These are phyloP conservation scores for Carex myosuroides DNA, from an alignment of 176 grass and related monocot species.

Conservation along the genomic window DNA sequence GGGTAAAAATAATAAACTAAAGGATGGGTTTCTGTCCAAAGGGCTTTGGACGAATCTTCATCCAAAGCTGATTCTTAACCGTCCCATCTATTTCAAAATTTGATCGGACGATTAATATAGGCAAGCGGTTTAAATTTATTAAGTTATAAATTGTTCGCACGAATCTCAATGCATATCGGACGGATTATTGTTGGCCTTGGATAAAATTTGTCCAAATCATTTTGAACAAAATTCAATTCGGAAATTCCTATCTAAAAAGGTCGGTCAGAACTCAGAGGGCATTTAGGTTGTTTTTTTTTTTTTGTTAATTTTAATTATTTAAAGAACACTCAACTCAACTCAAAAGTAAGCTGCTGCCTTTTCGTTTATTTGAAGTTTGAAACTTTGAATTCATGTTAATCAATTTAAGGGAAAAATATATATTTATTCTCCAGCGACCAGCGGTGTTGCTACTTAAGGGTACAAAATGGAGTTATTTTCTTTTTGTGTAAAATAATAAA, in stretches of 20 bases:
- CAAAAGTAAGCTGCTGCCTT: background rate
- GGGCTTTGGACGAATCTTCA: no score
- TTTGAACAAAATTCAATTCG: background rate
- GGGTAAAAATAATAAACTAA: background rate
- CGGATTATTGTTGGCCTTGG: no score
- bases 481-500: background rate
- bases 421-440: no score
- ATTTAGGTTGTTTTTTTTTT: background rate
- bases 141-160: no score
- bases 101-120: no score
- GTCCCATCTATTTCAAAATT: no score
- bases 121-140: no score
- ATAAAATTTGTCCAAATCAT: background rate
- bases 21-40: no score
- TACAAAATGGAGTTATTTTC: background rate
- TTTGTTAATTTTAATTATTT: background rate
- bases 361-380: background rate
- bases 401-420: background rate
- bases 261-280: background rate
- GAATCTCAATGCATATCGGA: no score
- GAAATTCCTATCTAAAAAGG: background rate
- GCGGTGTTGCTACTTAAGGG: no score
- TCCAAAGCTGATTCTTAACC: no score
- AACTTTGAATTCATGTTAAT: background rate
- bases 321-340: background rate